Evolutionary conservation across 148 eudicot species (phyloP), one percentile per base, ranked within the genome.

Genomic region (Nepenthes gracilis): DNA sequence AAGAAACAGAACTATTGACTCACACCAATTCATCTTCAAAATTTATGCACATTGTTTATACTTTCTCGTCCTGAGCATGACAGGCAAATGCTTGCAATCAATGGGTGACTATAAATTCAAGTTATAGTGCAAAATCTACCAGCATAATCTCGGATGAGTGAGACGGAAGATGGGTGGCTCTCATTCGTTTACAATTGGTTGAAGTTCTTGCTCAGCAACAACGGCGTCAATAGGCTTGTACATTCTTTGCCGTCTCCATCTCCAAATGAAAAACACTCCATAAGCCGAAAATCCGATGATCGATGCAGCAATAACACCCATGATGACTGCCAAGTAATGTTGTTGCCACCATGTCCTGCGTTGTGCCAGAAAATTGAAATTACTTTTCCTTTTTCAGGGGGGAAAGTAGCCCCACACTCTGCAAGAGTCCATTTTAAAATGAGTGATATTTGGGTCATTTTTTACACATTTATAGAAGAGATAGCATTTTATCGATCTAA

Each of bases 121-220:
- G 23, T 23, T 23, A 23, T 23, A 23, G 23, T 23, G 23, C 23
- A 32, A 12, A 52, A 2, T 6, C n/a, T 49, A 49, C 53, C 15
- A n/a, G 10, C 53, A n/a, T 2, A 6, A 49, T n/a, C 12, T 49
- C 13, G n/a, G 53, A 1, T 11, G 6, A 5, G 13, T 0, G 10
- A 49, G 10, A 10, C 53, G 11, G 15, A 11, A 10, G 15, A 10
- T 5, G 6, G 15, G 1, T 12, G 1, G 13, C 58, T 33, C 13
- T 60, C 65, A 10, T 63, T 33, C 36, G 57, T 12, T 75, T 68
- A 80, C 65, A 76, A 79, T 5, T 35, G 94, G 90, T 74, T 92
- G 98, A 55, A 92, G 86, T 80, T 92, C 96, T 74, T 85, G 90
- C 81, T 88, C 91, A 15, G 78, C 71, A 35, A 74, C 66, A 61